These are phyloP conservation scores for Coemansia sp. DNA, from an alignment of 192 early-diverging fungal genomes.

Conservation along the genomic window DNA sequence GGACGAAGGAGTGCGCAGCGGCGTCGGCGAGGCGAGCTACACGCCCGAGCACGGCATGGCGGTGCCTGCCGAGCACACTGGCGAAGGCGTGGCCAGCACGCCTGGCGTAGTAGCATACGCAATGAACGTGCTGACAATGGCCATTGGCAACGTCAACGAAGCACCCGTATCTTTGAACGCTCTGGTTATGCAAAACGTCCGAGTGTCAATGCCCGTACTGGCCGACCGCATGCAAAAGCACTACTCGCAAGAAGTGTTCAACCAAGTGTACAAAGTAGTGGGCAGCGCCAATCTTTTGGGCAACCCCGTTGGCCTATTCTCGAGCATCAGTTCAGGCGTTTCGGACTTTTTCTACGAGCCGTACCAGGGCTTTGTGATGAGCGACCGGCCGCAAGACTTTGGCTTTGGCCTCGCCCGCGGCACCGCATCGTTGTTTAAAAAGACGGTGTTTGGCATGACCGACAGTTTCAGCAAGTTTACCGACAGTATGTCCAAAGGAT, in stretches of 20 bases:
- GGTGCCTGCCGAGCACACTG: constrained; percentile 19
- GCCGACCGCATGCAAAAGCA: constrained; percentile 77
- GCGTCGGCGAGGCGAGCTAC: constrained; percentile 20
- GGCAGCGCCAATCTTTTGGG: constrained; percentile 97
- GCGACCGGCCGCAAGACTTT: constrained; percentile 89
- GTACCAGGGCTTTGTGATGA: constrained; percentile 93
- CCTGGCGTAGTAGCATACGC: constrained; percentile 57
- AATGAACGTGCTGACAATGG: constrained; percentile 90
- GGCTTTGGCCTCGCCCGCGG: constrained; percentile 88
- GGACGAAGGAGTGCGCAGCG: constrained; percentile 10
- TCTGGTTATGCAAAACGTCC: constrained; percentile 84
- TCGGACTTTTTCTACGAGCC: constrained; percentile 98
- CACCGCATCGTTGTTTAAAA: constrained; percentile 70
- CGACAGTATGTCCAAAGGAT: constrained; percentile 93
- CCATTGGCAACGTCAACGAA: constrained; percentile 95
- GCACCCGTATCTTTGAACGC: constrained; percentile 89
- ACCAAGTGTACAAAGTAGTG: constrained; percentile 80
- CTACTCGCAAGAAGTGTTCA: constrained; percentile 88
- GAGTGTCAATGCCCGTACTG: constrained; percentile 72
- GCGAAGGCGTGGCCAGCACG: constrained; percentile 42
- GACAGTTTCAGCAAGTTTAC: constrained; percentile 95
- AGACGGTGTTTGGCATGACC: constrained; percentile 94
- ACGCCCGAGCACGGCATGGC: constrained; percentile 13
- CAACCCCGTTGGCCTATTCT: constrained; percentile 97
- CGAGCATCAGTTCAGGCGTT: constrained; percentile 91